Conservation (phyloP, 768 basidiomycete genomes). For the Lentinula edodes region DNA sequence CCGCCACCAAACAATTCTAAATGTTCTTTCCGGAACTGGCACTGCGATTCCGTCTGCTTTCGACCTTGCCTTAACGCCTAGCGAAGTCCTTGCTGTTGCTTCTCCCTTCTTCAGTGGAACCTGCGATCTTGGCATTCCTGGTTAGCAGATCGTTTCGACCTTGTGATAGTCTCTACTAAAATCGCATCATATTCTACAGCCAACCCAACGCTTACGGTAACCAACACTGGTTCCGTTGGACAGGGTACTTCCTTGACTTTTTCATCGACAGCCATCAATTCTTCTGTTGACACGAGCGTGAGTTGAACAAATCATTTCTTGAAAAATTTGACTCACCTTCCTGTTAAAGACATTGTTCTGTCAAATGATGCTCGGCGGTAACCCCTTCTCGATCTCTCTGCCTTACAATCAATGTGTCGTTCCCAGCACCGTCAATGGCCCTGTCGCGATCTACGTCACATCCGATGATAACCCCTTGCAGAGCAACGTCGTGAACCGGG, state of each 20-base stretch:
- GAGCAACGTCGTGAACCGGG: constrained; percentile 56
- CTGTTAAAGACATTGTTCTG: constrained; percentile 50
- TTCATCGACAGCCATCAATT: constrained; percentile 49
- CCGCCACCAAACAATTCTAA: constrained; percentile 77
- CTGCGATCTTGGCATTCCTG: constrained; percentile 55
- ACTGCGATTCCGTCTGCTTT: constrained; percentile 63
- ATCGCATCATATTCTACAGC: constrained; percentile 28
- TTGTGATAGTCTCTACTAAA: background rate
- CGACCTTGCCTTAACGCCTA: constrained; percentile 65
- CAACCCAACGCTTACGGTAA: constrained; percentile 54
- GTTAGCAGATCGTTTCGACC: constrained; percentile 25
- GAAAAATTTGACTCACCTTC: background rate
- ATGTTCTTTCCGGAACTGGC: constrained; percentile 55
- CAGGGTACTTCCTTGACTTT: constrained; percentile 63
- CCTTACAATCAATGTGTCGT: constrained; percentile 59
- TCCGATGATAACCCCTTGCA: constrained; percentile 54
- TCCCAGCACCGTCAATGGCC: constrained; percentile 64
- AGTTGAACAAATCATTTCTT: constrained; percentile 15
- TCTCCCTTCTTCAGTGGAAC: constrained; percentile 58
- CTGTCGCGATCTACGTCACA: constrained; percentile 70
- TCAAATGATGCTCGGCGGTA: constrained; percentile 71
- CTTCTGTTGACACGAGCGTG: constrained; percentile 37
- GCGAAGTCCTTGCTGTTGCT: constrained; percentile 68
- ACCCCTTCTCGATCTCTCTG: constrained; percentile 47
- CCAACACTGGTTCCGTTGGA: constrained; percentile 52